Conservation (phyloP, 2,329 filamentous ascomycete species). For the Talaromyces sp. region DNA sequence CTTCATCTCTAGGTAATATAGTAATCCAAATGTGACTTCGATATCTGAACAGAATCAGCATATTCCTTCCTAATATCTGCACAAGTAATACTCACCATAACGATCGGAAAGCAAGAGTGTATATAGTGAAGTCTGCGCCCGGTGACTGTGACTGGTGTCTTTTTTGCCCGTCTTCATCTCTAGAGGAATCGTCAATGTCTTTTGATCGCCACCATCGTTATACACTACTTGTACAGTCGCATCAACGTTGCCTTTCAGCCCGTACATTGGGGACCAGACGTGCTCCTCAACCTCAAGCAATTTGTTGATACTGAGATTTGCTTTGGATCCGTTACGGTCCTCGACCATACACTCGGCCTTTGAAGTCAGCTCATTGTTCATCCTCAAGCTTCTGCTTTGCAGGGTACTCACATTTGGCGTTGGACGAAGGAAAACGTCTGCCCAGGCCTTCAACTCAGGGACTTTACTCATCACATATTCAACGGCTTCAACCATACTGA, state of each 20-base stretch:
- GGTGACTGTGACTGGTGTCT: slow-evolving; percentile 71
- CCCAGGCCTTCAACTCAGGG: slow-evolving; percentile 76
- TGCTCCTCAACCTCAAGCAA: slow-evolving; percentile 95
- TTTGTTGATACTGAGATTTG: slow-evolving; percentile 83
- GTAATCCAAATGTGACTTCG: slow-evolving; percentile 78
- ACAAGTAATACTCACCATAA: slow-evolving; percentile 53
- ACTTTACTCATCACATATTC: slow-evolving; percentile 81
- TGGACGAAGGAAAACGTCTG: slow-evolving; percentile 68
- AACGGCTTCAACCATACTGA: slow-evolving; percentile 65
- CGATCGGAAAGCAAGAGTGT: slow-evolving; percentile 87
- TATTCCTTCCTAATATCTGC: slow-evolving; percentile 16
- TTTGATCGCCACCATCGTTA: slow-evolving; percentile 60
- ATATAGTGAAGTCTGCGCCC: slow-evolving; percentile 91
- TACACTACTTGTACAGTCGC: slow-evolving; percentile 88
- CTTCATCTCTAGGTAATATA: slow-evolving; percentile 93
- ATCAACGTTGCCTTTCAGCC: slow-evolving; percentile 95
- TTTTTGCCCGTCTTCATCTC: slow-evolving; percentile 92
- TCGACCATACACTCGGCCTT: slow-evolving; percentile 69
- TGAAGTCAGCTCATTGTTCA: slow-evolving; percentile 25
- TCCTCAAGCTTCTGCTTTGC: not conserved
- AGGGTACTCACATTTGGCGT: slow-evolving; percentile 56
- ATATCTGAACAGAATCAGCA: slow-evolving; percentile 54
- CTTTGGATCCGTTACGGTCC: slow-evolving; percentile 69
- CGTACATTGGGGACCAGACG: slow-evolving; percentile 96
- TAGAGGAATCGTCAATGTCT: slow-evolving; percentile 79